Percentiles rank a stretch among this genome's conserved stretches.
Evolutionary conservation across 192 early-diverging fungal species (phyloP).

Genomic region (Coemansia nantahalensis): DNA sequence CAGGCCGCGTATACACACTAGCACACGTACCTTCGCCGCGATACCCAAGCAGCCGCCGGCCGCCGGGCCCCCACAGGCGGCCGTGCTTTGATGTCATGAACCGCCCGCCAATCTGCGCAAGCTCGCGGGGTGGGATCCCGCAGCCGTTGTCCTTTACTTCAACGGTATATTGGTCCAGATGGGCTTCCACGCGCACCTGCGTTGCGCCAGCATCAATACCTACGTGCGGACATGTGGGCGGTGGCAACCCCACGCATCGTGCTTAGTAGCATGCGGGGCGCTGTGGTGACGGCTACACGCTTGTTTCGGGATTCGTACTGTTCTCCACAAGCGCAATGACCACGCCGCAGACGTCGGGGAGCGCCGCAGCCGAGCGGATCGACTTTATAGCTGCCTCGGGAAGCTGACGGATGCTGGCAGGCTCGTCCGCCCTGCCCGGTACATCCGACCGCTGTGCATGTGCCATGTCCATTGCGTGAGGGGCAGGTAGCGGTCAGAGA

Average conservation of each 20-base stretch:
- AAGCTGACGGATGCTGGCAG: background rate
- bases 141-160: constrained; percentile 35
- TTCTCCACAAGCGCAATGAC: constrained; percentile 34
- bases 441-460: too few species aligned
- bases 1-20: too few species aligned
- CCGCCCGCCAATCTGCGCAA: constrained; percentile 22
- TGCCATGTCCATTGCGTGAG: too few species aligned
- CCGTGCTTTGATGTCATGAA: constrained; percentile 29
- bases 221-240: too few species aligned
- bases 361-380: constrained; percentile 23
- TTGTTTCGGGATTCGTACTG: constrained; percentile 25
- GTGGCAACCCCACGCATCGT: too few species aligned
- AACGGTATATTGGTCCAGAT: constrained; percentile 13
- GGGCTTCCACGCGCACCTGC: constrained; percentile 14
- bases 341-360: constrained; percentile 27
- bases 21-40: constrained; percentile 35
- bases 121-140: constrained; percentile 11
- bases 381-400: constrained; percentile 1
- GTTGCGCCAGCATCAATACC: constrained; percentile 43
- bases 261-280: too few species aligned
- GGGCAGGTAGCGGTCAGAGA: too few species aligned
- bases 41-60: constrained; percentile 10
- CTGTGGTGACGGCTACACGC: too few species aligned
- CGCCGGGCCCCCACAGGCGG: background rate
- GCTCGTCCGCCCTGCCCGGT: background rate